These are phyloP conservation scores for Globisporangium cystogenes DNA, from an alignment of 352 stramenopile species.

Conservation along the genomic window DNA sequence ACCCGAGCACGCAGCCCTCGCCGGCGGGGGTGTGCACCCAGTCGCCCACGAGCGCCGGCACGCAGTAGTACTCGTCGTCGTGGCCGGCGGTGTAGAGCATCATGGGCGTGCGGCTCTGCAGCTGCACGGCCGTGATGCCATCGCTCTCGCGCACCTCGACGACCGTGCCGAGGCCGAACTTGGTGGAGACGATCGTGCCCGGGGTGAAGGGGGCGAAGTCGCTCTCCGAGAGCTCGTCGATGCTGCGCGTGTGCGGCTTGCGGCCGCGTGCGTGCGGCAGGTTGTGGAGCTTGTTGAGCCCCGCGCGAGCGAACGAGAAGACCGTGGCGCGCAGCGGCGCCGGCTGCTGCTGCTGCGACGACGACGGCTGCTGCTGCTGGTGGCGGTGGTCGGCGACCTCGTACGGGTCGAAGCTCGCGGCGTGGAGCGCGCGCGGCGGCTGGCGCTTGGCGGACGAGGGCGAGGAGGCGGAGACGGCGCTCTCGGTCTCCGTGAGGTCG, in stretches of 20 bases:
- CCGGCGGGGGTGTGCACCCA: slow-evolving; percentile 51
- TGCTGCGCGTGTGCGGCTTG: slow-evolving; percentile 29
- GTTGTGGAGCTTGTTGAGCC: slow-evolving; percentile 29
- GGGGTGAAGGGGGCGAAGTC: slow-evolving; percentile 31
- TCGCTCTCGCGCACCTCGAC: slow-evolving; percentile 40
- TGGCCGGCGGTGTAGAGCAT: slow-evolving; percentile 26
- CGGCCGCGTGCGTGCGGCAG: slow-evolving; percentile 6
- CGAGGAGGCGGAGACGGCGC: slow-evolving; percentile 31
- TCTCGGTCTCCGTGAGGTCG: slow-evolving; percentile 58
- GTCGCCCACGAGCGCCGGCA: slow-evolving; percentile 55
- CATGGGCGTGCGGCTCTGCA: slow-evolving; percentile 34
- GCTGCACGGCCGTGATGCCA: slow-evolving; percentile 39
- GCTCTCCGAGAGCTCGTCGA: slow-evolving; percentile 36
- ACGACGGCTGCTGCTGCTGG: background rate
- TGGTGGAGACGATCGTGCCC: slow-evolving; percentile 48
- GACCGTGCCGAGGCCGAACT: slow-evolving; percentile 62
- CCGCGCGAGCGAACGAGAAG: slow-evolving; percentile 53
- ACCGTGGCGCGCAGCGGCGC: slow-evolving; percentile 24
- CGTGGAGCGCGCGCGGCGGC: slow-evolving; percentile 6
- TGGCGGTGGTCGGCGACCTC: background rate
- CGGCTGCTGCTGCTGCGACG: slow-evolving; percentile 4
- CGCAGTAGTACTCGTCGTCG: slow-evolving; percentile 40
- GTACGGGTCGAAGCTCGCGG: slow-evolving; percentile 15
- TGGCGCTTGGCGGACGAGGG: slow-evolving; percentile 21
- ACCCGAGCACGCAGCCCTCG: slow-evolving; percentile 46